Evolutionary conservation across 148 eudicot species (phyloP), one percentile per base, ranked within the genome.

Genomic region (Arctostaphylos glauca): DNA sequence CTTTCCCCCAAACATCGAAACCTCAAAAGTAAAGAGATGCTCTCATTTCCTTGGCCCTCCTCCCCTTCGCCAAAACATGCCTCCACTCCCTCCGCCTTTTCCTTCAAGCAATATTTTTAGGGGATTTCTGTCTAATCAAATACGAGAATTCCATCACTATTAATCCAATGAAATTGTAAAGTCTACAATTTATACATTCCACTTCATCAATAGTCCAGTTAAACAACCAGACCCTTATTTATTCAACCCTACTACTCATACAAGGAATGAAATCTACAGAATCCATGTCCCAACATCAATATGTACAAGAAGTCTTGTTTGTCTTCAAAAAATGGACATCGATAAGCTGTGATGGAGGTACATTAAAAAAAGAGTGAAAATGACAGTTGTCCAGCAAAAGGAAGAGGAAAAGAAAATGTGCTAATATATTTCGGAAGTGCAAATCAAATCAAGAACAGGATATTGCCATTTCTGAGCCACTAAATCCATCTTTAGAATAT

Each of bases 401-500:
- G 9, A 64, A 64, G 15, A 64, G 14, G 25, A 64, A 25, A 64
- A 64, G 15, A 48, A 78, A 47, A 41, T 16, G 21, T 47, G 43
- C 59, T 44, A 60, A 84, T 72, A 9, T 41, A 31, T 78, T 47
- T n/a, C 58, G 58, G 18, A 79, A 14, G 13, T 58, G 47, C 23
- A 19, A 19, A 64, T 64, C 67, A 43, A 44, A 79, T 72, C 78
- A 48, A 79, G 62, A 52, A 67, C 25, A 7, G 9, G 59, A 23
- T 50, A 56, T 55, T 54, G 58, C 66, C 59, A 70, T 79, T 25
- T 83, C 59, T 2, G 43, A 56, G 55, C 56, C 52, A 14, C 4
- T 19, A 73, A 76, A 21, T 74, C 54, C 67, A 81, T 83, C 77
- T 82, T 74, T 80, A 80, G 60, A 76, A 71, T 13, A 71, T 76